Percentiles rank a stretch among this genome's conserved stretches.
Evolutionary conservation across 495 filamentous ascomycete genomes (phyloP).

Genomic region (Poronia punctata): DNA sequence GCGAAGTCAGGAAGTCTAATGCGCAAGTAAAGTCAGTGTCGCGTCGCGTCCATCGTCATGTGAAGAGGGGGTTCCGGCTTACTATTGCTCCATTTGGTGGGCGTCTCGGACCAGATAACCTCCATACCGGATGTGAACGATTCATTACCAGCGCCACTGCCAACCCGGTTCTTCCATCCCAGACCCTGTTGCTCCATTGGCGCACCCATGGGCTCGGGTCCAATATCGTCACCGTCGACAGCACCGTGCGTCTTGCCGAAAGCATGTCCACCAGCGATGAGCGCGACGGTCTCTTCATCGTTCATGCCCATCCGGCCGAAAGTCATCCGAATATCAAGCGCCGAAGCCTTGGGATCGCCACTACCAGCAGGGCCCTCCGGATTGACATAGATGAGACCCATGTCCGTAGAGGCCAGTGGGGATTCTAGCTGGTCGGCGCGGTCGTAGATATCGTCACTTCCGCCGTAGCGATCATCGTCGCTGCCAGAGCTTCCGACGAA

Average conservation of each 20-base stretch:
- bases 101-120: conserved; percentile 54
- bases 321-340: conserved; percentile 50
- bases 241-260: conserved; percentile 60
- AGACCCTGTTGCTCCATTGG: conserved; percentile 46
- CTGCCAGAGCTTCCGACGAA: conserved; percentile 53
- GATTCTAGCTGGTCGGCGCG: conserved; percentile 44
- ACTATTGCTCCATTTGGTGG: conserved; percentile 49
- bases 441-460: conserved; percentile 25
- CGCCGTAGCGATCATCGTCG: conserved; percentile 35
- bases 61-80: conserved; percentile 17
- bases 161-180: conserved; percentile 47
- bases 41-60: not conserved
- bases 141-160: conserved; percentile 44
- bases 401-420: conserved; percentile 48
- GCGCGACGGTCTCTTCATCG: conserved; percentile 54
- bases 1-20: conserved; percentile 41
- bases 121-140: conserved; percentile 53
- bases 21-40: too few relatives aligned
- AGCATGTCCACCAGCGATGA: conserved; percentile 55
- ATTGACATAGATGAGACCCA: conserved; percentile 59
- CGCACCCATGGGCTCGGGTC: conserved; percentile 45
- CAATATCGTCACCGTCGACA: conserved; percentile 40
- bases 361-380: conserved; percentile 52
- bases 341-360: conserved; percentile 50
- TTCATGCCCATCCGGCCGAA: conserved; percentile 60